phyloP scores from a whole-genome alignment of 495 filamentous ascomycete species.

The Evansstolkia leycettana region DNA sequence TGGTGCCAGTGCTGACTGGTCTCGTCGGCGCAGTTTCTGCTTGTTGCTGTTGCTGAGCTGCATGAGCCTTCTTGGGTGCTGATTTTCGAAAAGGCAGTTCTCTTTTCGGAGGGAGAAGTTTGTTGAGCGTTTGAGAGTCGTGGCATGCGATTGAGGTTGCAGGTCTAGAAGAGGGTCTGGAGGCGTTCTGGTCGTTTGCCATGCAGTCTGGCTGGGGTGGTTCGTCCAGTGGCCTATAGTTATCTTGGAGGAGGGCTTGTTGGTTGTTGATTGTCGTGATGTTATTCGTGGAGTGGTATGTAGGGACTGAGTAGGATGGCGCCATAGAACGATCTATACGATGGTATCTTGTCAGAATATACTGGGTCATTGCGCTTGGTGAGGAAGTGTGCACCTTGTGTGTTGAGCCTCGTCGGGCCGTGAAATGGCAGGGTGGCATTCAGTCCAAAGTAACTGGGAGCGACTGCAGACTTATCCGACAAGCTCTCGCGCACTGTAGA shows the following conservation, averaged over 20 bases:
- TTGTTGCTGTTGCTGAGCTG: neutral
- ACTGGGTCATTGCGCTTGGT: too few species aligned
- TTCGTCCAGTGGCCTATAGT: too few species aligned
- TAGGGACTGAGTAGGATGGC: neutral
- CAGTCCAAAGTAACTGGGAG: neutral
- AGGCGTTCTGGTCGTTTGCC: neutral
- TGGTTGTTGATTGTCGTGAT: too few species aligned
- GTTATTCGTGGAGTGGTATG: neutral
- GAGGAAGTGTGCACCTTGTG: too few species aligned
- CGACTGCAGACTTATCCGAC: neutral
- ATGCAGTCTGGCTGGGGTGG: neutral
- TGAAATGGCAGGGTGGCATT: too few species aligned
- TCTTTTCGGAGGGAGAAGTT: slow-evolving; percentile 33
- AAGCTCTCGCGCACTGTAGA: neutral
- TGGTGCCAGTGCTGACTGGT: neutral
- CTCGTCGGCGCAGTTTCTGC: neutral
- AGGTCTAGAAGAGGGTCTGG: slow-evolving; percentile 6
- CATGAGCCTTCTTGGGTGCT: too few species aligned
- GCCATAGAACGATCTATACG: neutral
- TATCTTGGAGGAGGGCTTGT: too few species aligned
- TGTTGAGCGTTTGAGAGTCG: slow-evolving; percentile 16
- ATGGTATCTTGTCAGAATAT: too few species aligned
- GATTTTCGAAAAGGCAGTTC: slow-evolving; percentile 24
- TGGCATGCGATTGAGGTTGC: slow-evolving; percentile 11
- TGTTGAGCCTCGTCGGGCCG: too few species aligned